These are phyloP conservation scores for Mycena pura DNA, from an alignment of 768 basidiomycete species.

Conservation along the genomic window DNA sequence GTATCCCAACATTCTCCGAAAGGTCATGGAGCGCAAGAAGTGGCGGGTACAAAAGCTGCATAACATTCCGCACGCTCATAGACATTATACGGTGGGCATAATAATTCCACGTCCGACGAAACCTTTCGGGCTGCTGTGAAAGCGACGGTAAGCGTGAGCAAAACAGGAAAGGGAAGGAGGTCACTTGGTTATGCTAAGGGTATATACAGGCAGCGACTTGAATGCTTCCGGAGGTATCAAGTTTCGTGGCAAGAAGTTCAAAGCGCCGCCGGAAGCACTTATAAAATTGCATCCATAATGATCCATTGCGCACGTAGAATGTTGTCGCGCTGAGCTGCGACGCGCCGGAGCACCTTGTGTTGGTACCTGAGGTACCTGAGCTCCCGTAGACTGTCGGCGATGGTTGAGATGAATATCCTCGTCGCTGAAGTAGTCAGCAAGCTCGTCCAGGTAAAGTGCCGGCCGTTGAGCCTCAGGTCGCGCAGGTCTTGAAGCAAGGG, in stretches of 20 bases:
- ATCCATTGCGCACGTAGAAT: too few relatives aligned
- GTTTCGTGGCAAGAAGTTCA: too few relatives aligned
- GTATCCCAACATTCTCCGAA: constrained; percentile 70
- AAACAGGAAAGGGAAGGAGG: constrained; percentile 2
- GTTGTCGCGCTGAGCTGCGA: too few relatives aligned
- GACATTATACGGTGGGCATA: constrained; percentile 78
- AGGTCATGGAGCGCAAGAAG: constrained; percentile 90
- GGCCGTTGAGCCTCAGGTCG: too few relatives aligned
- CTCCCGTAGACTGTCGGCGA: too few relatives aligned
- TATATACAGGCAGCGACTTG: constrained; percentile 83
- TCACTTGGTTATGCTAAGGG: constrained; percentile 80
- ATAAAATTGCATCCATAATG: too few relatives aligned
- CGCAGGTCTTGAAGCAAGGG: too few relatives aligned
- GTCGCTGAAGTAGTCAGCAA: too few relatives aligned
- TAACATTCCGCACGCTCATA: constrained; percentile 69
- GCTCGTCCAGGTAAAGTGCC: constrained; percentile 8
- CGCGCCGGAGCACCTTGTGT: too few relatives aligned
- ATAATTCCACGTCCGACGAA: constrained; percentile 93
- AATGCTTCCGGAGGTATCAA: constrained; percentile 94
- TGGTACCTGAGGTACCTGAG: too few relatives aligned
- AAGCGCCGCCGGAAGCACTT: too few relatives aligned
- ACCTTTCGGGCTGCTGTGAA: constrained; percentile 73
- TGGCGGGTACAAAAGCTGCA: constrained; percentile 87
- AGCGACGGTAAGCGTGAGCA: neutral
- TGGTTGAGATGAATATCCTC: too few relatives aligned